Percentiles rank a stretch among this genome's conserved stretches.
phyloP scores from a whole-genome alignment of 1,284 basidiomycete genomes.

The Cryptococcus hybrid region DNA sequence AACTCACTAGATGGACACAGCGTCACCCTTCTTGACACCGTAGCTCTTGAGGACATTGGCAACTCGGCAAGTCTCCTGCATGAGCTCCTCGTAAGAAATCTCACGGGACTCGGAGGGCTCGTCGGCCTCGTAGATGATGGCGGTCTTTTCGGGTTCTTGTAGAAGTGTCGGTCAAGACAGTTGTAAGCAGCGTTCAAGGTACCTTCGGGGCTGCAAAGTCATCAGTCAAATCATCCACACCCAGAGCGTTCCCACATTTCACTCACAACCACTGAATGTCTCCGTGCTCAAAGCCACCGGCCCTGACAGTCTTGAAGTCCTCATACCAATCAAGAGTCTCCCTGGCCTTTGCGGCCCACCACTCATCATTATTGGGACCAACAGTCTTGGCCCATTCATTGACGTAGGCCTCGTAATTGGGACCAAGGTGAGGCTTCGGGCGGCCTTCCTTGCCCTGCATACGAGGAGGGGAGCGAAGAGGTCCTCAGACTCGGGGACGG shows the following conservation, averaged over 20 bases:
- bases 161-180: slow-evolving; percentile 84
- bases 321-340: slow-evolving; percentile 85
- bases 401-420: slow-evolving; percentile 69
- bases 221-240: background rate
- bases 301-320: slow-evolving; percentile 83
- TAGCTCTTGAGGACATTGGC: slow-evolving; percentile 90
- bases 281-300: slow-evolving; percentile 80
- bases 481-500: slow-evolving; percentile 33
- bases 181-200: slow-evolving; percentile 92
- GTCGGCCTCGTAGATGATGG: slow-evolving; percentile 98
- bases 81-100: slow-evolving; percentile 79
- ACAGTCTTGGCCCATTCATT: slow-evolving; percentile 67
- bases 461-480: slow-evolving; percentile 42
- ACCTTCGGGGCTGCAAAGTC: slow-evolving; percentile 64
- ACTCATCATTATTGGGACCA: slow-evolving; percentile 71
- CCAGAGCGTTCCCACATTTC: background rate
- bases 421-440: slow-evolving; percentile 65
- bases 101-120: slow-evolving; percentile 79
- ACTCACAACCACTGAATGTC: slow-evolving; percentile 86
- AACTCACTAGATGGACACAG: slow-evolving; percentile 74
- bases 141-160: slow-evolving; percentile 88
- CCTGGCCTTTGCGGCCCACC: slow-evolving; percentile 88
- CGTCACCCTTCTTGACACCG: slow-evolving; percentile 95
- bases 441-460: slow-evolving; percentile 36
- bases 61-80: slow-evolving; percentile 82